Base-by-base conservation (phyloP, 129 eudicot genomes). In the Arctium lappa region DNA sequence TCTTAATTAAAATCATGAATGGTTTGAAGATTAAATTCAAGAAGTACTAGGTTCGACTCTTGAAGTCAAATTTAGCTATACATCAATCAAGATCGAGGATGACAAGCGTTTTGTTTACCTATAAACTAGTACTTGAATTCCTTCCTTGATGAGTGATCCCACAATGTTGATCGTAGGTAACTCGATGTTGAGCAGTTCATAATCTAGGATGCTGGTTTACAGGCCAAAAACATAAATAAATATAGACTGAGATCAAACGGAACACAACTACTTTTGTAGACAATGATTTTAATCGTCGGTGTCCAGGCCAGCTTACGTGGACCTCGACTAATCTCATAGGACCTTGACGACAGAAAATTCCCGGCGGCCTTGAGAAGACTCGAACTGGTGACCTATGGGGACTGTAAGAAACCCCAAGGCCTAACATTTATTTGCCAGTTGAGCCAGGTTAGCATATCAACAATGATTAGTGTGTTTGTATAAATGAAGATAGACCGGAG, bases 141-240 rank as follows among this genome's bases (percentile, higher is more conserved):
- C 94, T 80, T 85, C 87, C 84, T 86, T 90, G 39, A 93, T 81
- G 44, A 93, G 92, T 69, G 88, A 87, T 82, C 97, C 94, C 42
- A 93, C 89, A 44, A 91, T 84, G 81, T 87, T 81, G 81, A 91
- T 93, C 27, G 98, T 93, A 38, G 98, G 98, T 83, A 88, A 82
- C 87, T 93, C 97, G 40, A 93, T 82, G 87, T 93, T 85, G 74
- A 91, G 98, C 81, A 93, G 85, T 74, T 91, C 90, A 74, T 93
- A 93, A 74, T 91, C 97, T 71, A 93, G 84, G 83, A 91, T 88
- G 89, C 98, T 93, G 90, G 31, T 22, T 62, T 22, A 56, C 53
- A 15, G 5, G 30, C 27, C 6, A 84, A 36, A 77, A 76, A 42
- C 9, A 73, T n/a, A n/a, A 18, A 29, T 33, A 38, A 34, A 63